Conservation (phyloP, 805 yeast genomes). For the Lachancea fermentati region DNA sequence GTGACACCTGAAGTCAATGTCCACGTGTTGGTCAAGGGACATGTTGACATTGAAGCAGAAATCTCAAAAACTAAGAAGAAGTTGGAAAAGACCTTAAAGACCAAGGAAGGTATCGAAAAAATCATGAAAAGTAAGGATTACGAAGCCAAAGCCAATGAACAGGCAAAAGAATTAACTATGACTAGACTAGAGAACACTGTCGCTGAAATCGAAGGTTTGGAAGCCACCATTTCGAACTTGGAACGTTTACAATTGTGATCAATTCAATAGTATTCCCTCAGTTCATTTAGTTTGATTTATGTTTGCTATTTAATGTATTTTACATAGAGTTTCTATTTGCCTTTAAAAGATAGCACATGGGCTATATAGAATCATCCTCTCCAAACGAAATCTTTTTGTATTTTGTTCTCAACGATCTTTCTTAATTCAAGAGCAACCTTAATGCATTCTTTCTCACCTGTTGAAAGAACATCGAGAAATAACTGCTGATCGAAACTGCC, state of each 20-base stretch:
- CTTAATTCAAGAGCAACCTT: constrained; percentile 42
- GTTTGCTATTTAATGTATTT: constrained; percentile 3
- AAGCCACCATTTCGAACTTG: constrained; percentile 78
- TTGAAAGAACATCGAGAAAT: constrained; percentile 47
- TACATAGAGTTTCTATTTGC: constrained; percentile 3
- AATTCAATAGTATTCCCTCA: not conserved
- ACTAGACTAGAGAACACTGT: constrained; percentile 59
- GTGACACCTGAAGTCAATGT: constrained; percentile 79
- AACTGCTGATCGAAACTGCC: constrained; percentile 62
- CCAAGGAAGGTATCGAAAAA: constrained; percentile 61
- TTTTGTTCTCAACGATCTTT: constrained; percentile 40
- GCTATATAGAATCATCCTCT: constrained; percentile 20
- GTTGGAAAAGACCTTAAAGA: constrained; percentile 57
- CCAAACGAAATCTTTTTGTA: constrained; percentile 59
- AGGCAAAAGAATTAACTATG: constrained; percentile 72
- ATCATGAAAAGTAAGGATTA: constrained; percentile 69
- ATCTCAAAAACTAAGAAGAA: constrained; percentile 76
- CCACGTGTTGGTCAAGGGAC: constrained; percentile 89
- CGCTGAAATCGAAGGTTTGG: constrained; percentile 88
- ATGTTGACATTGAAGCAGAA: constrained; percentile 88
- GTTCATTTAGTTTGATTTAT: too few species aligned
- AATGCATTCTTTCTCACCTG: constrained; percentile 44
- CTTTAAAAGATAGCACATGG: not conserved
- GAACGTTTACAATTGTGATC: constrained; percentile 59
- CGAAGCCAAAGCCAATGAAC: constrained; percentile 74